Conservation (phyloP, 1,284 basidiomycete genomes). For the Anthracocystis panici-leucophaei region DNA sequence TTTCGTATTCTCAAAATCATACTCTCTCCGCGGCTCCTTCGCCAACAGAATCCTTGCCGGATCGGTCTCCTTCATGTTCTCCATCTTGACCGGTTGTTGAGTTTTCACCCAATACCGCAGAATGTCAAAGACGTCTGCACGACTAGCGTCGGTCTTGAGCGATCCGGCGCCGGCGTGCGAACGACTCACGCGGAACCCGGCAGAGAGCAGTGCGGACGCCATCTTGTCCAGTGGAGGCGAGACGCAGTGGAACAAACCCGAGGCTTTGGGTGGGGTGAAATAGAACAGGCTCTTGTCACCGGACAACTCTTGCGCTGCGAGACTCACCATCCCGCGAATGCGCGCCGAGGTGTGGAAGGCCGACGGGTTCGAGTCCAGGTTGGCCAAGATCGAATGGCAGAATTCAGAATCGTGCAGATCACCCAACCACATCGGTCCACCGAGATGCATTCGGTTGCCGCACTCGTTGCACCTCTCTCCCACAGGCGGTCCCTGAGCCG, state of each 20-base stretch:
- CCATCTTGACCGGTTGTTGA: conserved; percentile 82
- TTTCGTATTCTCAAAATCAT: conserved; percentile 47
- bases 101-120: conserved; percentile 80
- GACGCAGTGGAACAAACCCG: conserved; percentile 82
- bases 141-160: conserved; percentile 86
- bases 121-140: conserved; percentile 82
- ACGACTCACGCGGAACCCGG: conserved; percentile 84
- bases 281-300: conserved; percentile 78
- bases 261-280: conserved; percentile 86
- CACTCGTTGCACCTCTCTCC: conserved; percentile 83
- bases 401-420: conserved; percentile 85
- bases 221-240: conserved; percentile 49
- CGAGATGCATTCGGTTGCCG: conserved; percentile 73
- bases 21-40: conserved; percentile 71
- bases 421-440: conserved; percentile 96
- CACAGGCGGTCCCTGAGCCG: conserved; percentile 77
- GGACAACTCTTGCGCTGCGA: conserved; percentile 85
- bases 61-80: conserved; percentile 74
- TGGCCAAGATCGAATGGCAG: conserved; percentile 79
- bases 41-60: conserved; percentile 77
- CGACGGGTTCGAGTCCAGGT: conserved; percentile 74
- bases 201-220: conserved; percentile 88
- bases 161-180: conserved; percentile 90
- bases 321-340: conserved; percentile 94
- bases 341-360: conserved; percentile 82